Conservation (phyloP, 306 rosid genomes). For the Citrullus colocynthis region DNA sequence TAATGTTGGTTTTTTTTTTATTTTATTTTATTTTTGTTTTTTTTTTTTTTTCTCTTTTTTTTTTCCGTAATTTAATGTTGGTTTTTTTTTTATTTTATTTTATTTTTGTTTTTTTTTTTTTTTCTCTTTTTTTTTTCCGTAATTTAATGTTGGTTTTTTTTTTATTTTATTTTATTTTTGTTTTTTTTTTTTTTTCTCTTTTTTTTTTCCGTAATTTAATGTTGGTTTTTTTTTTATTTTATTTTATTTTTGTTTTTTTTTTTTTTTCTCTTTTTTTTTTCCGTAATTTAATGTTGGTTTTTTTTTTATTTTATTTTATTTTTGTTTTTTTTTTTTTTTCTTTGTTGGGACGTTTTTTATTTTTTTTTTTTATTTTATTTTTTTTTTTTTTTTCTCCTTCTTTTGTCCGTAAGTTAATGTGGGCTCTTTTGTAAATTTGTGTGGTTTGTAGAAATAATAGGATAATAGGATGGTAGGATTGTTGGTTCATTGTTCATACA, state of each 20-base stretch:
- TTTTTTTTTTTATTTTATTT: no score
- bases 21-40: no score
- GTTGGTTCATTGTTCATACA: background rate
- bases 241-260: no score
- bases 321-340: no score
- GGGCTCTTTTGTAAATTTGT: background rate
- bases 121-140: background rate
- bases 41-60: background rate
- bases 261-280: background rate
- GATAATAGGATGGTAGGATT: background rate
- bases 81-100: background rate
- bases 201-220: background rate
- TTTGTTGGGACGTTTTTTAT: no score
- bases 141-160: background rate
- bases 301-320: no score
- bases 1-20: background rate
- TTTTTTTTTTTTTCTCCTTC: background rate
- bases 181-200: background rate
- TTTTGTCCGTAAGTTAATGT: background rate
- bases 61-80: background rate
- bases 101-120: no score
- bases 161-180: no score
- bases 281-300: background rate
- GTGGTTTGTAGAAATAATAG: background rate
- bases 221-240: background rate